Percentiles rank a stretch among this genome's conserved stretches.
Evolutionary conservation across 192 early-diverging fungal species (phyloP).

Genomic region (Hyaloraphidium curvatum): DNA sequence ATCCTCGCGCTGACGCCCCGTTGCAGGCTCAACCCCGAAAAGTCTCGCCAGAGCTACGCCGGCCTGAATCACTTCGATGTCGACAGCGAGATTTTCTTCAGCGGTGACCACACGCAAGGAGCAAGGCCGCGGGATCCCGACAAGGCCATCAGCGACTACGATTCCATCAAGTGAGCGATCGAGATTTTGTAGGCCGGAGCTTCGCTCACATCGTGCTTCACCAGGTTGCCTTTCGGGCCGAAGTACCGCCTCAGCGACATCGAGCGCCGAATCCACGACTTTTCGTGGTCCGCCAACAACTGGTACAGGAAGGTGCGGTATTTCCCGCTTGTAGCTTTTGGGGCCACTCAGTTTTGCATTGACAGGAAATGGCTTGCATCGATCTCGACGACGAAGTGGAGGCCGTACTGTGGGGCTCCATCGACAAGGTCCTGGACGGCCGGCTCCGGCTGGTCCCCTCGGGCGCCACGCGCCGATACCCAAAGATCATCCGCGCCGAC

Average conservation of each 20-base stretch:
- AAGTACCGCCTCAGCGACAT: neutral
- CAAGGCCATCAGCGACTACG: neutral
- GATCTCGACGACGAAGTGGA: neutral
- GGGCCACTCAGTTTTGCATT: neutral
- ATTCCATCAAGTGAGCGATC: neutral
- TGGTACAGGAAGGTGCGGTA: neutral
- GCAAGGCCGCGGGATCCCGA: neutral
- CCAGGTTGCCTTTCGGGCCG: neutral
- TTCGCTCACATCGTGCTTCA: neutral
- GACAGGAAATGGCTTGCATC: neutral
- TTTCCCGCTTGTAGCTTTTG: neutral
- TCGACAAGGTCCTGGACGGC: neutral
- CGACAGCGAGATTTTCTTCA: neutral
- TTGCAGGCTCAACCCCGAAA: neutral
- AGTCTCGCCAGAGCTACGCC: neutral
- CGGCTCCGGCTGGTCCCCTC: neutral
- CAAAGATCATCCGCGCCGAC: neutral
- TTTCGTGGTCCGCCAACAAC: neutral
- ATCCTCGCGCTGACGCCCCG: neutral
- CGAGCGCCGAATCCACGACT: neutral
- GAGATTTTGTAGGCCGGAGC: neutral
- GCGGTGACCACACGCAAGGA: neutral
- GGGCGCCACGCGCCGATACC: neutral
- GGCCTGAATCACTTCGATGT: neutral
- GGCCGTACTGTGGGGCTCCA: neutral